These are phyloP conservation scores for Talaromyces nanjingensis DNA, from an alignment of 495 filamentous ascomycete genomes.

Conservation along the genomic window DNA sequence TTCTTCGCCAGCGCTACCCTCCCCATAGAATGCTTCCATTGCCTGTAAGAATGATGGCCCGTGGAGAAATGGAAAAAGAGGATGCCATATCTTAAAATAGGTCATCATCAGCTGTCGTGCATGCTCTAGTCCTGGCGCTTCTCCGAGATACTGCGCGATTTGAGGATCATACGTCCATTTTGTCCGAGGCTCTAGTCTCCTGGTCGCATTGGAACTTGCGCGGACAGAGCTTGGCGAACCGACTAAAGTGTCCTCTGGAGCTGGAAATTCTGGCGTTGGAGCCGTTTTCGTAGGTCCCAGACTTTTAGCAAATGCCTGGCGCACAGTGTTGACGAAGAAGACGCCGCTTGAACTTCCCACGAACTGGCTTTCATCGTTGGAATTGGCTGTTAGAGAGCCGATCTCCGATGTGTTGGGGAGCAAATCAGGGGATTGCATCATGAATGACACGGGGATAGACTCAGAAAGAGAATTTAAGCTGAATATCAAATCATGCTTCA, in stretches of 20 bases:
- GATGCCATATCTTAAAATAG: conserved; percentile 41
- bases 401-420: conserved; percentile 27
- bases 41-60: conserved; percentile 42
- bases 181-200: neutral
- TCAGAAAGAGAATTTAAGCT: neutral
- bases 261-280: conserved; percentile 19
- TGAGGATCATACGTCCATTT: conserved; percentile 30
- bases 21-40: conserved; percentile 36
- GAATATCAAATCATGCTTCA: neutral
- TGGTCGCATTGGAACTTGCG: neutral
- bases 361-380: conserved; percentile 36
- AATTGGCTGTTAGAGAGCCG: conserved; percentile 33
- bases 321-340: conserved; percentile 38
- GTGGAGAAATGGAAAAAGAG: conserved; percentile 44
- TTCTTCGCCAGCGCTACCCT: neutral
- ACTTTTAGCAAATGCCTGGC: conserved; percentile 28
- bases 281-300: conserved; percentile 7
- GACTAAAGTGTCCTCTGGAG: conserved; percentile 32
- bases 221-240: conserved; percentile 6
- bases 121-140: conserved; percentile 21
- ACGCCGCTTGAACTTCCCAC: conserved; percentile 37
- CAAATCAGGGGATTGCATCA: conserved; percentile 27
- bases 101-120: conserved; percentile 33
- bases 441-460: neutral
- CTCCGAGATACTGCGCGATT: conserved; percentile 21